These are phyloP conservation scores for Syzygium malaccense DNA, from an alignment of 441 rosid species.

Conservation along the genomic window DNA sequence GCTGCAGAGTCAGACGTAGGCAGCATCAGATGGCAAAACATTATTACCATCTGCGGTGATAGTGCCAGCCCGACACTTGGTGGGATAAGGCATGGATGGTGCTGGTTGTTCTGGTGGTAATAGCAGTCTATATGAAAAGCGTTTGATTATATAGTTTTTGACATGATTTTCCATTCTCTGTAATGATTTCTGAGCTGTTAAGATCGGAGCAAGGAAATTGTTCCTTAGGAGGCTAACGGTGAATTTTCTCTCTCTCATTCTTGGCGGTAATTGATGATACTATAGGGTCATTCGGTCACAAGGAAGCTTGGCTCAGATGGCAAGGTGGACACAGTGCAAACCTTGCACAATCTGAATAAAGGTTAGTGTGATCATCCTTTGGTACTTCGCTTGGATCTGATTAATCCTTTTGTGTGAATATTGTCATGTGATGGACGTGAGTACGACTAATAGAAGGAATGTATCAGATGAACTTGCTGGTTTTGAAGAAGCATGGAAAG, in stretches of 20 bases:
- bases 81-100: background rate
- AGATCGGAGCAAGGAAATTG: background rate
- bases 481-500: constrained; percentile 70
- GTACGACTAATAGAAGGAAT: background rate
- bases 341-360: constrained; percentile 71
- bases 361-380: constrained; percentile 24
- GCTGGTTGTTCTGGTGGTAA: background rate
- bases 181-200: background rate
- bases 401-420: background rate
- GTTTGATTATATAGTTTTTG: background rate
- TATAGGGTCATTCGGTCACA: constrained; percentile 72
- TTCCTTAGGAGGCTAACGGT: background rate
- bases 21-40: background rate
- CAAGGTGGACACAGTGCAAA: constrained; percentile 67
- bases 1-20: background rate
- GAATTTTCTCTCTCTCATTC: background rate
- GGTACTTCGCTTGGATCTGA: background rate
- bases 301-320: constrained; percentile 71
- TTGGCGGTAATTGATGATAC: background rate
- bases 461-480: constrained; percentile 54
- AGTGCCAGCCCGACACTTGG: background rate
- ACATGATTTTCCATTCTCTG: background rate
- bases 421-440: background rate
- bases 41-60: background rate
- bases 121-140: background rate